Conservation (phyloP, 23 red algal species). For the Pyropia haitanensis region DNA sequence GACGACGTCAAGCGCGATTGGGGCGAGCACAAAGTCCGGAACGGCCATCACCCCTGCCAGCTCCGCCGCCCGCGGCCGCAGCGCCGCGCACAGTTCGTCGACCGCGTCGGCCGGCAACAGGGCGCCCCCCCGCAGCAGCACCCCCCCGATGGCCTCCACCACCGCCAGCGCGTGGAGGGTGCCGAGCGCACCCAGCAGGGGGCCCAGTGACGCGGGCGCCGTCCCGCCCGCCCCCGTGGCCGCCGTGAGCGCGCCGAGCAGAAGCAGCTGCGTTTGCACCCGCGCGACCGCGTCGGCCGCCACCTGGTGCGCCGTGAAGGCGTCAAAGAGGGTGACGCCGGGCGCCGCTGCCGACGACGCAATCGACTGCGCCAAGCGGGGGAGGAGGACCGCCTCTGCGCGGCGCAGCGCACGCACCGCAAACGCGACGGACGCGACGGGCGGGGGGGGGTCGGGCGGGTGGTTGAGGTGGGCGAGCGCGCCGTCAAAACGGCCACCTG, state of each 20-base stretch:
- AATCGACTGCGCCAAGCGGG: no score
- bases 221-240: no score
- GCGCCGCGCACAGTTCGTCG: conserved; percentile 27
- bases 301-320: no score
- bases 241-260: no score
- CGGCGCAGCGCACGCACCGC: no score
- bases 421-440: conserved; percentile 1
- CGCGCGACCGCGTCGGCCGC: no score
- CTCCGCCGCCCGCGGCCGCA: conserved; percentile 44
- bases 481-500: conserved; percentile 4
- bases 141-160: conserved; percentile 20
- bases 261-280: no score
- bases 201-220: no score
- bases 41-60: conserved; percentile 62
- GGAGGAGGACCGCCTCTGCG: no score
- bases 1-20: conserved; percentile 91
- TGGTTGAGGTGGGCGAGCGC: conserved; percentile 46
- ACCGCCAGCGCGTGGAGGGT: conserved; percentile 20
- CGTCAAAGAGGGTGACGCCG: no score
- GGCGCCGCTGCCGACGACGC: no score
- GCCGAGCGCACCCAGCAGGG: conserved; percentile 13
- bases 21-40: conserved; percentile 73
- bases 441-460: neutral
- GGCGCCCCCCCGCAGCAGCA: conserved; percentile 39
- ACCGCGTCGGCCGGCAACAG: conserved; percentile 21